Evolutionary conservation across 306 rosid species (phyloP).

Genomic region (Urtica urens): DNA sequence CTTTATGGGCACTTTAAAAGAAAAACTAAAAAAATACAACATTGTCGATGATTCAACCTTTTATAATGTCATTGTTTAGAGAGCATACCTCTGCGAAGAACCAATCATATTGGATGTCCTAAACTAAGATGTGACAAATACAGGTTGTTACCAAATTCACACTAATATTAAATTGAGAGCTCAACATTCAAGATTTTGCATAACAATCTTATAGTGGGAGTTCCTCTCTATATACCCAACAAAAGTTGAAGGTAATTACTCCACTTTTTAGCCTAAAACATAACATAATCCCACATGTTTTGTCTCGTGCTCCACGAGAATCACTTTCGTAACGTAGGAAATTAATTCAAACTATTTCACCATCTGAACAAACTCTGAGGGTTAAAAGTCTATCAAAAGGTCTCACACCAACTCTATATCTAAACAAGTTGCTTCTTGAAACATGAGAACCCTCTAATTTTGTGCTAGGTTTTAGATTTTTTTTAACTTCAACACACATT

Average conservation of each 20-base stretch:
- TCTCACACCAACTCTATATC: no score
- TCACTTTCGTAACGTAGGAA: conserved; percentile 19
- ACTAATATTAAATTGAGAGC: background rate
- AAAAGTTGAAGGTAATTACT: conserved; percentile 12
- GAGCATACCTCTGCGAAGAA: background rate
- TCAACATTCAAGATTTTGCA: conserved; percentile 12
- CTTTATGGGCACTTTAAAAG: background rate
- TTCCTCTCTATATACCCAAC: conserved; percentile 26
- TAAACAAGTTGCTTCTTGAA: no score
- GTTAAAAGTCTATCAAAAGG: no score
- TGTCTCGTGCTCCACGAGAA: conserved; percentile 55
- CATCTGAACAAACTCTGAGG: no score
- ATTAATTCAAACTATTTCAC: no score
- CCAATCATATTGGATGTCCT: conserved; percentile 15
- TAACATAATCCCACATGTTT: conserved; percentile 47
- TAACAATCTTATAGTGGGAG: conserved; percentile 23
- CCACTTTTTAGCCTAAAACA: conserved; percentile 8
- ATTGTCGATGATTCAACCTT: conserved; percentile 2
- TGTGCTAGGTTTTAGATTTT: no score
- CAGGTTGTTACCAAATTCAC: conserved; percentile 1
- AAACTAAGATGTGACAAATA: background rate
- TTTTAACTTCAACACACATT: no score
- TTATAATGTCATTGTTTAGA: background rate
- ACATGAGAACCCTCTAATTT: no score
- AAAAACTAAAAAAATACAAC: background rate